Base-by-base conservation (phyloP, 2,329 filamentous ascomycete species). In the Penicillium hordei region DNA sequence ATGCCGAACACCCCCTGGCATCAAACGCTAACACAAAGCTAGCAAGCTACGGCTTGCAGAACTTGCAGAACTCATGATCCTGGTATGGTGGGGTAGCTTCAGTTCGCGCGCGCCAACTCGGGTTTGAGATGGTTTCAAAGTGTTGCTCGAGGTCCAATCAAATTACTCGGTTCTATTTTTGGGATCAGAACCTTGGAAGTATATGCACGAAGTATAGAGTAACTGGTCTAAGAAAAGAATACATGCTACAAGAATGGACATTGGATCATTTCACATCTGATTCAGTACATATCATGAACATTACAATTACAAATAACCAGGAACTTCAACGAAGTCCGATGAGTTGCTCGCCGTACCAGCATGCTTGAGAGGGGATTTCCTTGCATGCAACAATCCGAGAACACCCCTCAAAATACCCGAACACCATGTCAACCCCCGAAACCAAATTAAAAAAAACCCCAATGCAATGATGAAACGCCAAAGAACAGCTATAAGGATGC, bases 281-380 rank as follows among this genome's bases (percentile, higher is more conserved):
- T 60, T 62, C 31, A 40, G 49, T 65, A 48, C 60, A 63, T 55
- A 61, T 60, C 44, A 44, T 50, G 48, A 48, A 61, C 58, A 61
- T 63, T 65, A 65, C 49, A 60, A 61, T 61, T 65, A 67, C 63
- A 58, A 52, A 48, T 17, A 33, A 33, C 40, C 21, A 29, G 21
- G 9, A 17, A 48, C 44, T 36, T 31, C 45, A 46, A 50, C 38
- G 45, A 44, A 48, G 48, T 51, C 49, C 50, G 52, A 59, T 55
- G 43, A 55, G 57, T 48, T 34, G 54, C 54, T 60, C 54, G 60
- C 57, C 56, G 57, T 46, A 50, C 53, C 60, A 59, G 53, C 48
- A 67, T 67, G 58, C 64, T 60, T 55, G 64, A 67, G 65, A 53
- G 62, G 59, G 60, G 65, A 65, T 55, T 61, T 59, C 59, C 60